Evolutionary conservation across 83 land plant species (phyloP), one percentile per base, ranked within the genome.

Genomic region (Picea abies): DNA sequence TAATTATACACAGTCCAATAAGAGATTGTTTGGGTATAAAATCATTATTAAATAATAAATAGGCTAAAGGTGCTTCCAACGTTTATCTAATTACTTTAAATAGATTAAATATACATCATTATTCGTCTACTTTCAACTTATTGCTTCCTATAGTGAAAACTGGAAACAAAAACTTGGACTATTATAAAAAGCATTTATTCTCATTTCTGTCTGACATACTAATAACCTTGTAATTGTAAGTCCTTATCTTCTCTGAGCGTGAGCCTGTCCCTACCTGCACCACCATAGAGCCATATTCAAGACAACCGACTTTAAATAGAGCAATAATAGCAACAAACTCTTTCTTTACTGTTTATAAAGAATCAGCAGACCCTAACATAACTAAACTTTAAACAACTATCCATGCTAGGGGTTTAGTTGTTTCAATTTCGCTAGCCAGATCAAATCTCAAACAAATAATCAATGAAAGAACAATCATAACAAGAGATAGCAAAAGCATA

Each of bases 201-300:
- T 73, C 35, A 26, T 25, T n/a, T 47, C 22, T n/a, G 69, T 26
- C 26, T 58, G 23, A 39, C 56, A 19, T 73, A 10, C 25, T 61
- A 23, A 15, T 25, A 23, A 97, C 98, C 97, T 96, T 97, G 87
- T 92, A 98, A 82, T 98, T 98, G 84, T 98, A 98, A 19, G 99
- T 98, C 76, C 99, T 88, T 11, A 98, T 98, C 84, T 96, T 98
- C 81, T 98, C 99, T 16, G 99, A 85, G 29, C 99, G 96, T 79
- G 99, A 92, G 73, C 99, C 99, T 72, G 97, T 94, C 19, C 99
- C 99, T 60, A 98, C 90, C 99, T 97, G 89, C 60, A 75, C 49
- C 37, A 67, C 52, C 47, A 70, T 44, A 56, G 47, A 15, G 26
- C 16, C 63, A 56, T 14, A 39, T 61, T 47, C 32, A 67, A 22